These are phyloP conservation scores for Rossbeevera mucosa DNA, from an alignment of 768 basidiomycete species.

Conservation along the genomic window DNA sequence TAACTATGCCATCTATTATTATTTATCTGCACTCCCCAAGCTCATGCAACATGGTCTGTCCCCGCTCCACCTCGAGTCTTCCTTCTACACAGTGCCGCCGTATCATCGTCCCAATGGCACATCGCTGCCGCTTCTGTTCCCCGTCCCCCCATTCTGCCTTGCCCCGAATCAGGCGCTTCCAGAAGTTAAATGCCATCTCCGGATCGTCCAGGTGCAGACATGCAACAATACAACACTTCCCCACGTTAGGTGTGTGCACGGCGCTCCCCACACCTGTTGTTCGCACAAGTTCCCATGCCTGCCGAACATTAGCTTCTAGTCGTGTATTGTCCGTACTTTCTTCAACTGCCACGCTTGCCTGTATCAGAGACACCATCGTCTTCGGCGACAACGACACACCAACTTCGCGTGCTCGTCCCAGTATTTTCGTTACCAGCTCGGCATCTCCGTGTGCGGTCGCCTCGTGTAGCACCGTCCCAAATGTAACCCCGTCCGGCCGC, in stretches of 20 bases:
- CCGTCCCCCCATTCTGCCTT: slow-evolving; percentile 46
- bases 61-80: slow-evolving; percentile 18
- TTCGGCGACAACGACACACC: slow-evolving; percentile 42
- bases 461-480: slow-evolving; percentile 59
- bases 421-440: slow-evolving; percentile 41
- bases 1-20: not conserved
- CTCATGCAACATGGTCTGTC: slow-evolving; percentile 18
- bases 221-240: slow-evolving; percentile 45
- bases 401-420: slow-evolving; percentile 35
- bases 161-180: slow-evolving; percentile 44
- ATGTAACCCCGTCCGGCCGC: slow-evolving; percentile 49
- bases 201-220: slow-evolving; percentile 49
- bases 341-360: slow-evolving; percentile 32
- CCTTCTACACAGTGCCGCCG: slow-evolving; percentile 25
- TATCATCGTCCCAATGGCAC: slow-evolving; percentile 37
- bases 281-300: slow-evolving; percentile 41
- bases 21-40: slow-evolving; percentile 8
- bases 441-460: slow-evolving; percentile 45
- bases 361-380: slow-evolving; percentile 47
- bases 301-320: slow-evolving; percentile 35
- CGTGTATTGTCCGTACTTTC: slow-evolving; percentile 24
- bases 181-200: slow-evolving; percentile 55
- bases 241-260: slow-evolving; percentile 44
- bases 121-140: slow-evolving; percentile 42
- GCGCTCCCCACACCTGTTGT: slow-evolving; percentile 33